These are phyloP conservation scores for Leccinum broughii DNA, from an alignment of 768 basidiomycete species.

Conservation along the genomic window DNA sequence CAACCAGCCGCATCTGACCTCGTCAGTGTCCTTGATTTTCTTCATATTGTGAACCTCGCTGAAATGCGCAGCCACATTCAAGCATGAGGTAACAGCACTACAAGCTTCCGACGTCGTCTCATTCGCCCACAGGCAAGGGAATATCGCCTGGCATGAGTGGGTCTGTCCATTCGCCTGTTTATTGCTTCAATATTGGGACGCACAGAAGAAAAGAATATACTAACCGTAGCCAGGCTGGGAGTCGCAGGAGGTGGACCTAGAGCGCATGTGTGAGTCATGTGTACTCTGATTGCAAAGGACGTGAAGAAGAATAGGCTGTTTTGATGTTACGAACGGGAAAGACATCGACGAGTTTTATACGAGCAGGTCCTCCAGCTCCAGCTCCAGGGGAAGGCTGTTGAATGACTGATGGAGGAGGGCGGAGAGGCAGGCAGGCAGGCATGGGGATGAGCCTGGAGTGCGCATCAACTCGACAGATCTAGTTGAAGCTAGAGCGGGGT, in stretches of 20 bases:
- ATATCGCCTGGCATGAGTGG: background rate
- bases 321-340: no score
- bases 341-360: no score
- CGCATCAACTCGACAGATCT: background rate
- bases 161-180: background rate
- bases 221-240: no score
- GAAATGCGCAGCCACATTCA: background rate
- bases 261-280: background rate
- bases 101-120: background rate
- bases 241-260: background rate
- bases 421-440: background rate
- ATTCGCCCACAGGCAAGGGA: background rate
- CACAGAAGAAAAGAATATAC: background rate
- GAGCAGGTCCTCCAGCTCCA: no score
- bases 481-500: background rate
- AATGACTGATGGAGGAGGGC: background rate
- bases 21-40: accelerated
- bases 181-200: background rate
- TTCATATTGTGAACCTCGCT: background rate
- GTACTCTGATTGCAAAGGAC: no score
- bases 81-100: background rate
- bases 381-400: background rate
- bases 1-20: background rate
- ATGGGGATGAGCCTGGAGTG: background rate
- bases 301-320: no score